phyloP scores from a whole-genome alignment of 1,284 basidiomycete species.

The Malassezia sympodialis region DNA sequence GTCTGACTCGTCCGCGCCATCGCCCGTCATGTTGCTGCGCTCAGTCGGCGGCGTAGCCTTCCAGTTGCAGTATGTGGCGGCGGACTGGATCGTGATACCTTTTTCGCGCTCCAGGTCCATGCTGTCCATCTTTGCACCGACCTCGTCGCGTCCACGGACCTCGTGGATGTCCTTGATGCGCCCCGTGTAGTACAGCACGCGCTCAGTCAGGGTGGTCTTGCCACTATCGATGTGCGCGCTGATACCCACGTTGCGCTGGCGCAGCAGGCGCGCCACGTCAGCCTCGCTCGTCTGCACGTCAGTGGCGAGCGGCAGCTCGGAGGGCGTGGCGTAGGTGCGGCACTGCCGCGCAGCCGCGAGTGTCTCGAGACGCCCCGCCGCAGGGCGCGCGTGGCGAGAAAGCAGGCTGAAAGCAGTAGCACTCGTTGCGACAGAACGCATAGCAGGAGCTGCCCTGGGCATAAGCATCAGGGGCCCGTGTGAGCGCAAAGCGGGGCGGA shows the following conservation, averaged over 20 bases:
- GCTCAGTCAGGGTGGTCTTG: slow-evolving; percentile 97
- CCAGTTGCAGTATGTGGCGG: slow-evolving; percentile 98
- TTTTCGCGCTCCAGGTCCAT: slow-evolving; percentile 99
- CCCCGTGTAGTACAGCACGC: slow-evolving; percentile 91
- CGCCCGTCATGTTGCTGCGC: slow-evolving; percentile 47
- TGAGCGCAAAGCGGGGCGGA: background rate
- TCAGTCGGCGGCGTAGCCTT: slow-evolving; percentile 55
- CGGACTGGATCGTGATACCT: slow-evolving; percentile 97
- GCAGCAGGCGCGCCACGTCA: slow-evolving; percentile 43
- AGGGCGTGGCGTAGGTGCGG: slow-evolving; percentile 17
- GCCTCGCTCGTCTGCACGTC: slow-evolving; percentile 21
- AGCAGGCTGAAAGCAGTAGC: slow-evolving; percentile 13
- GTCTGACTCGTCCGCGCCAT: slow-evolving; percentile 25
- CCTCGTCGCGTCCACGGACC: slow-evolving; percentile 84
- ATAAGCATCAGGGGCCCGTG: background rate
- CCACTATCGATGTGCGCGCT: slow-evolving; percentile 65
- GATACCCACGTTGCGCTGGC: slow-evolving; percentile 51
- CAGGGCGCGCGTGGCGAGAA: slow-evolving; percentile 18
- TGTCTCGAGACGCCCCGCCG: slow-evolving; percentile 19
- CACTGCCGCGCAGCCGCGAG: slow-evolving; percentile 16
- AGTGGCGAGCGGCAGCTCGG: slow-evolving; percentile 5
- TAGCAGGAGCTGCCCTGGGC: background rate
- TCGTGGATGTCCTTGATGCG: slow-evolving; percentile 94
- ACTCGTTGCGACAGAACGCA: slow-evolving; percentile 5
- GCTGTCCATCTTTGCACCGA: slow-evolving; percentile 99